Conservation (phyloP, 2,329 filamentous ascomycete genomes). For the Penicillium sp. region DNA sequence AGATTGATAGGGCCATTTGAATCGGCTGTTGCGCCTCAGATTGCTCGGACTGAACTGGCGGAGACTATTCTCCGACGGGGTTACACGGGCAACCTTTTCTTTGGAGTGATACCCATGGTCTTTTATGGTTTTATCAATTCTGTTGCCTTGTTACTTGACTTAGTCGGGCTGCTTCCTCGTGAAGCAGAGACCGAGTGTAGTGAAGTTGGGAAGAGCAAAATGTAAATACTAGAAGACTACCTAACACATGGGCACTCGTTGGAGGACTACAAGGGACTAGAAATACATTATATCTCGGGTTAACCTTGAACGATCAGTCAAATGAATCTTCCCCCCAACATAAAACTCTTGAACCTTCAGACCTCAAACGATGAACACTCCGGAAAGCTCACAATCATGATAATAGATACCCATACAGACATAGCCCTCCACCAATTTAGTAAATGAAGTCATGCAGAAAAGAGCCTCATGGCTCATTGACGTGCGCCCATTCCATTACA, state of each 20-base stretch:
- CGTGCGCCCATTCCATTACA: not conserved
- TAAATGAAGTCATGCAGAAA: too few relatives aligned
- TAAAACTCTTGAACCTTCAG: slow-evolving; percentile 71
- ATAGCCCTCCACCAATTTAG: too few relatives aligned
- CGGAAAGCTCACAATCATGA: slow-evolving; percentile 66
- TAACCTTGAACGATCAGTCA: slow-evolving; percentile 17
- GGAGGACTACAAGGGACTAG: too few relatives aligned
- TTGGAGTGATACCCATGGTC: slow-evolving; percentile 9
- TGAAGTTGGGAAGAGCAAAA: too few relatives aligned
- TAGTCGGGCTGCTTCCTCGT: slow-evolving; percentile 4
- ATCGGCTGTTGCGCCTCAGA: slow-evolving; percentile 7
- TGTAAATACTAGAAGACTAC: too few relatives aligned
- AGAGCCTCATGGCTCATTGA: too few relatives aligned
- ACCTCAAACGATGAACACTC: too few relatives aligned
- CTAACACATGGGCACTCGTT: too few relatives aligned
- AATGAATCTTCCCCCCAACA: slow-evolving; percentile 56
- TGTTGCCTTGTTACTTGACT: slow-evolving; percentile 6
- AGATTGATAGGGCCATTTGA: slow-evolving; percentile 9
- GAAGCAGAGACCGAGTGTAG: too few relatives aligned
- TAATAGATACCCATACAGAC: slow-evolving; percentile 60
- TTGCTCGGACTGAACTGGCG: slow-evolving; percentile 9
- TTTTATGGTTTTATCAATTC: slow-evolving; percentile 14
- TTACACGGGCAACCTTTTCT: slow-evolving; percentile 9
- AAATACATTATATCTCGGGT: not conserved
- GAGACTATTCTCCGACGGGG: slow-evolving; percentile 11